These are phyloP conservation scores for Plicaturopsis crispa DNA, from an alignment of 768 basidiomycete genomes.

Conservation along the genomic window DNA sequence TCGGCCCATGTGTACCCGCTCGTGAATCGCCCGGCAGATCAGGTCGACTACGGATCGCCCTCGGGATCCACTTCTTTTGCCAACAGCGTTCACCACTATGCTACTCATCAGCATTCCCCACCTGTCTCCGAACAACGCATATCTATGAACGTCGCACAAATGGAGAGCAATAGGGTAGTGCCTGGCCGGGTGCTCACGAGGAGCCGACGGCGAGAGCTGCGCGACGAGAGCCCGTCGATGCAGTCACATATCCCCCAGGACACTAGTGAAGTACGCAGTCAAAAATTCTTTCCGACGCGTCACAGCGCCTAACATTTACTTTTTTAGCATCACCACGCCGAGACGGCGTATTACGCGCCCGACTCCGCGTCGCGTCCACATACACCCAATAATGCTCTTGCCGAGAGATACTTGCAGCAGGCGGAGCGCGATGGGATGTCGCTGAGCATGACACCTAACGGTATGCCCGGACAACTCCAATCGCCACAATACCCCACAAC, in stretches of 20 bases:
- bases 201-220: too few species aligned
- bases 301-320: too few species aligned
- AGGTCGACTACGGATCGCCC: conserved; percentile 24
- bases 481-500: conserved; percentile 38
- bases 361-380: conserved; percentile 29
- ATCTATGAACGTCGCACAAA: too few species aligned
- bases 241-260: too few species aligned
- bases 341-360: conserved; percentile 28
- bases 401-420: conserved; percentile 23
- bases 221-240: too few species aligned
- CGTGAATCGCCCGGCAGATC: conserved; percentile 30
- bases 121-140: too few species aligned
- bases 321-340: conserved; percentile 16
- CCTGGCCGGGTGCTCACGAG: too few species aligned
- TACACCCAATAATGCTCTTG: conserved; percentile 26
- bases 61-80: too few species aligned
- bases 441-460: conserved; percentile 20
- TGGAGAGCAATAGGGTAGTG: too few species aligned
- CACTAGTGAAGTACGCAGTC: too few species aligned
- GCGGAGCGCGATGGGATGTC: conserved; percentile 23
- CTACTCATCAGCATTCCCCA: conserved; percentile 5
- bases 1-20: conserved; percentile 31
- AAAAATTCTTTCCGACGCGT: too few species aligned
- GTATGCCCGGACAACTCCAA: conserved; percentile 20
- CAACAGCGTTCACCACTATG: too few species aligned